Conservation (phyloP, 331 rosid genomes). For the Malus hybrid region DNA sequence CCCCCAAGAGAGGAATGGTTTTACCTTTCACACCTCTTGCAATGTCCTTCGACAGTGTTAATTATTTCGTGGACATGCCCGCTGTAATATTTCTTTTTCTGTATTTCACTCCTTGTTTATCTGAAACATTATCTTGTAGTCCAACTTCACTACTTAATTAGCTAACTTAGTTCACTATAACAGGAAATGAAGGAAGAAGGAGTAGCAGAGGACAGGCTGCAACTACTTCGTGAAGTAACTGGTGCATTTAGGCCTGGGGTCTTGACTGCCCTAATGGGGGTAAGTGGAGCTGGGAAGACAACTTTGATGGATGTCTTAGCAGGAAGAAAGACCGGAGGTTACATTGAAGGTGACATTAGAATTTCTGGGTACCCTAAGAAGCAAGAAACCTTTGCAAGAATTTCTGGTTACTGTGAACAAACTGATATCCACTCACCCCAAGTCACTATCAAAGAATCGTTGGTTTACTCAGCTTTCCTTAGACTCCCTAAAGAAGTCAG, state of each 20-base stretch:
- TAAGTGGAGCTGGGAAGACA: conserved; percentile 98
- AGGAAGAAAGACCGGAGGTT: conserved; percentile 95
- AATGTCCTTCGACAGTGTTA: conserved; percentile 79
- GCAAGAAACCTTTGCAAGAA: conserved; percentile 96
- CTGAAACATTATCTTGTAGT: neutral
- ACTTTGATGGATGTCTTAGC: conserved; percentile 98
- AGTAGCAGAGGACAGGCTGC: conserved; percentile 53
- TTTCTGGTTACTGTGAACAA: conserved; percentile 96
- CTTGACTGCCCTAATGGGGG: conserved; percentile 95
- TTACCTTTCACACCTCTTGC: conserved; percentile 94
- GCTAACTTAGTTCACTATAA: conserved; percentile 8
- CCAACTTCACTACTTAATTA: neutral
- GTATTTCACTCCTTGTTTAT: conserved; percentile 1
- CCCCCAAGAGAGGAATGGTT: conserved; percentile 85
- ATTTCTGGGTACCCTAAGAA: conserved; percentile 94
- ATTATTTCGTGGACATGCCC: conserved; percentile 94
- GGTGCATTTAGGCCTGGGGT: conserved; percentile 95
- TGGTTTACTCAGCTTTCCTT: conserved; percentile 94
- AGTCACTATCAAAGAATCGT: conserved; percentile 81
- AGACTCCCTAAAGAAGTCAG: conserved; percentile 90
- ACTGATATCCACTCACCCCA: conserved; percentile 98
- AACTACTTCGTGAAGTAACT: conserved; percentile 23
- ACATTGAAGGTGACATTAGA: conserved; percentile 78
- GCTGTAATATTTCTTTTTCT: conserved; percentile 41
- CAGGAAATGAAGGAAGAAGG: conserved; percentile 97